phyloP scores from a whole-genome alignment of 2,329 filamentous ascomycete genomes.

The Aspergillus puulaauensis region DNA sequence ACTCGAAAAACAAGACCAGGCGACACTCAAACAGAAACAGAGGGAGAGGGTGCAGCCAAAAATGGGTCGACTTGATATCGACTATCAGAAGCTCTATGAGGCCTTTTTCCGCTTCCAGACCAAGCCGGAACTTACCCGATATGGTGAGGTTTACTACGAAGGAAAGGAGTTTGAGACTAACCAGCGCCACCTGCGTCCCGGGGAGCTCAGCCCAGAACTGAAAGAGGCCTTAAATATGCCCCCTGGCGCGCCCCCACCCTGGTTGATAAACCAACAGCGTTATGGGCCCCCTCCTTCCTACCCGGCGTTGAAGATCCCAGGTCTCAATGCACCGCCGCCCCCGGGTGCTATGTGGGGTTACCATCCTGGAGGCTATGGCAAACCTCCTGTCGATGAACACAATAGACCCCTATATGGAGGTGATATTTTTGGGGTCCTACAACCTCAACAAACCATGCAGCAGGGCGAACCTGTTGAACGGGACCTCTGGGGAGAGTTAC shows the following conservation, averaged over 20 bases:
- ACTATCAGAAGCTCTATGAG: constrained; percentile 97
- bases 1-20: constrained; percentile 90
- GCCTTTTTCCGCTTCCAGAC: constrained; percentile 98
- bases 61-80: constrained; percentile 95
- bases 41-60: constrained; percentile 91
- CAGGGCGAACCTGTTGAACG: constrained; percentile 81
- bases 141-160: constrained; percentile 99
- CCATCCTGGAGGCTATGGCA: constrained; percentile 91
- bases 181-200: constrained; percentile 82
- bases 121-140: constrained; percentile 89
- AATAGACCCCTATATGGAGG: constrained; percentile 90
- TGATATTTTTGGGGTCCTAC: constrained; percentile 83
- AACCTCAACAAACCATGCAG: constrained; percentile 60
- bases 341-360: constrained; percentile 91
- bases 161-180: constrained; percentile 98
- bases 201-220: constrained; percentile 83
- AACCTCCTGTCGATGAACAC: constrained; percentile 90
- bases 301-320: constrained; percentile 90
- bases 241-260: constrained; percentile 87
- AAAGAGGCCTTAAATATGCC: constrained; percentile 94
- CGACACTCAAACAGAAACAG: constrained; percentile 91
- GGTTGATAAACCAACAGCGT: constrained; percentile 95
- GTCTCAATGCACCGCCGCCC: constrained; percentile 89
- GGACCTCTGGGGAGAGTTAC: constrained; percentile 87
- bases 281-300: constrained; percentile 93